These are phyloP conservation scores for Colletotrichum australisinense DNA, from an alignment of 2,329 filamentous ascomycete species.

Conservation along the genomic window DNA sequence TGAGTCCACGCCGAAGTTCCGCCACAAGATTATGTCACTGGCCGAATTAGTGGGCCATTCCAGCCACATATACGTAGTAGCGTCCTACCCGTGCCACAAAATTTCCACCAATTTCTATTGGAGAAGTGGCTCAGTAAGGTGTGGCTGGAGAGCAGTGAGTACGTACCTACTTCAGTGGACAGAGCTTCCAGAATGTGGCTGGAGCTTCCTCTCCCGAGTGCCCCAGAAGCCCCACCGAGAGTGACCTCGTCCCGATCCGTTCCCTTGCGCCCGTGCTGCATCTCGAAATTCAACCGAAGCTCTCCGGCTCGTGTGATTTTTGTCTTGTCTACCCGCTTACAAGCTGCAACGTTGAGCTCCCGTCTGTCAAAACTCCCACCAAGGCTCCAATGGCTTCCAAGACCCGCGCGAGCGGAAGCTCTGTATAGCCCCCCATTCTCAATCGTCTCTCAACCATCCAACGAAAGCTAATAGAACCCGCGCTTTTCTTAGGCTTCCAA, in stretches of 20 bases:
- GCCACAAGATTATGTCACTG: conserved; percentile 28
- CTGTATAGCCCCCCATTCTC: conserved; percentile 41
- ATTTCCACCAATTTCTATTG: neutral
- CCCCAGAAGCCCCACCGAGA: neutral
- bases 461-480: conserved; percentile 33
- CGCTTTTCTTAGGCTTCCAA: conserved; percentile 47
- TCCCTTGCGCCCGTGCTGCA: conserved; percentile 23
- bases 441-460: neutral
- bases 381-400: conserved; percentile 47
- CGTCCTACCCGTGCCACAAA: neutral
- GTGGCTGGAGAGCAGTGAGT: too few relatives aligned
- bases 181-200: conserved; percentile 10
- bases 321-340: neutral
- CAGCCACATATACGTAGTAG: conserved; percentile 6
- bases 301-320: conserved; percentile 14
- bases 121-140: too few relatives aligned
- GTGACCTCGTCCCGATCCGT: conserved; percentile 1
- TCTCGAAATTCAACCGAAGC: conserved; percentile 33
- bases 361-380: neutral
- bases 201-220: neutral
- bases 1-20: neutral
- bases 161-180: too few relatives aligned
- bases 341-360: neutral
- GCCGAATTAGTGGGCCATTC: neutral
- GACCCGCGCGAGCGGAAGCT: conserved; percentile 42